These are phyloP conservation scores for Rhizopogon hawkerae DNA, from an alignment of 1,284 basidiomycete genomes.

Conservation along the genomic window DNA sequence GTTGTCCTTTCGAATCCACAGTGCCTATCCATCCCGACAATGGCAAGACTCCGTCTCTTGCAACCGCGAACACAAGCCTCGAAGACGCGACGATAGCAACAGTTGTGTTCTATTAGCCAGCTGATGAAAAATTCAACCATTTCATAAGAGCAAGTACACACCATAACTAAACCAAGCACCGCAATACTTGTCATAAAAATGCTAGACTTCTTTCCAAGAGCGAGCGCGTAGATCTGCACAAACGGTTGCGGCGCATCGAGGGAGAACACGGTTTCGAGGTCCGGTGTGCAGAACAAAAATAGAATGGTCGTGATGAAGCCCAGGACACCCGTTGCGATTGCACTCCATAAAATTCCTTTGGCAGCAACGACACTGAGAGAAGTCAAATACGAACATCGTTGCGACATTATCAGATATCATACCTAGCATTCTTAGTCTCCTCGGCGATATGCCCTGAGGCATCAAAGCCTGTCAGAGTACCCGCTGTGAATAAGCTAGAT, in stretches of 20 bases:
- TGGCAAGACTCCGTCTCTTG: conserved; percentile 80
- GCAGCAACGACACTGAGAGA: conserved; percentile 58
- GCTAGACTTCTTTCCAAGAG: conserved; percentile 67
- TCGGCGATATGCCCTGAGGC: conserved; percentile 85
- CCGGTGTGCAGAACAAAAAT: conserved; percentile 80
- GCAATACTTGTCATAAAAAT: conserved; percentile 81
- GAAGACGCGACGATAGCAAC: conserved; percentile 79
- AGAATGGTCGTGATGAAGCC: conserved; percentile 72
- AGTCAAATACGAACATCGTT: background rate
- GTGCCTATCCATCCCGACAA: conserved; percentile 71
- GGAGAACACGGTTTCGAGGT: conserved; percentile 63
- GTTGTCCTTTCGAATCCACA: conserved; percentile 63
- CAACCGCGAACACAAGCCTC: conserved; percentile 77
- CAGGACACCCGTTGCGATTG: conserved; percentile 63
- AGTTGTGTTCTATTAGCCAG: conserved; percentile 60
- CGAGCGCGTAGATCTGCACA: conserved; percentile 74
- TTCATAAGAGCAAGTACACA: conserved; percentile 27
- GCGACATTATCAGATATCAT: conserved; percentile 6
- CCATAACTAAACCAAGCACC: conserved; percentile 68
- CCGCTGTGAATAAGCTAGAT: conserved; percentile 69
- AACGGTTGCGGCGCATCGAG: conserved; percentile 80
- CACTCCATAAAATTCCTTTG: conserved; percentile 69
- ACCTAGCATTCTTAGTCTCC: conserved; percentile 83
- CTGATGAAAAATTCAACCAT: background rate
- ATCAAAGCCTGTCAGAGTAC: conserved; percentile 80